Conservation (phyloP, 768 basidiomycete genomes). For the Candolleomyces efflorescens region DNA sequence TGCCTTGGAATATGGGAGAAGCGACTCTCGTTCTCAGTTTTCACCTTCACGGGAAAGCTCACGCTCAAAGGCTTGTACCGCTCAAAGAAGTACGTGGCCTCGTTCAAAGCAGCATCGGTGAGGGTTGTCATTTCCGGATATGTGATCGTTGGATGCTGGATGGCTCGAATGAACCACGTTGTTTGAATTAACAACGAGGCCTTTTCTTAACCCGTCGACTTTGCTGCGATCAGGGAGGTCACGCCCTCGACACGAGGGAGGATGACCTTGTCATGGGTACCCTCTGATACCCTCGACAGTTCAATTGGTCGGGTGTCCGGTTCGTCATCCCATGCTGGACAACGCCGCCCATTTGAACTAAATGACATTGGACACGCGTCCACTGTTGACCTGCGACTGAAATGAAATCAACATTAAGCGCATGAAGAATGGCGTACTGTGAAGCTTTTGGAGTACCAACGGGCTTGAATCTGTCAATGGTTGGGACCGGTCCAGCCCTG, state of each 20-base stretch:
- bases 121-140: constrained; percentile 10
- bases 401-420: neutral
- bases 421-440: too few species aligned
- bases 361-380: constrained; percentile 5
- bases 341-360: constrained; percentile 10
- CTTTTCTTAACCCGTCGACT: constrained; percentile 10
- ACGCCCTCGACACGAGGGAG: neutral
- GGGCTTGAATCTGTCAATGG: too few species aligned
- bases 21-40: neutral
- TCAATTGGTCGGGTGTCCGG: neutral
- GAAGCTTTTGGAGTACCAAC: too few species aligned
- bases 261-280: neutral
- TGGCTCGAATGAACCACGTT: constrained; percentile 8
- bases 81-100: constrained; percentile 8
- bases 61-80: constrained; percentile 14
- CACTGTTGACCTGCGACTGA: neutral
- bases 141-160: neutral
- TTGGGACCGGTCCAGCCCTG: too few species aligned
- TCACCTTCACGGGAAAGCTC: neutral
- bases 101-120: constrained; percentile 4
- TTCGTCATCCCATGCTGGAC: neutral
- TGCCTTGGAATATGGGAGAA: too few species aligned
- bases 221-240: constrained; percentile 9
- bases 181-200: constrained; percentile 6
- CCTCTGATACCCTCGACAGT: neutral